Conservation (phyloP, 2,329 filamentous ascomycete genomes). For the Cladophialophora immunda region DNA sequence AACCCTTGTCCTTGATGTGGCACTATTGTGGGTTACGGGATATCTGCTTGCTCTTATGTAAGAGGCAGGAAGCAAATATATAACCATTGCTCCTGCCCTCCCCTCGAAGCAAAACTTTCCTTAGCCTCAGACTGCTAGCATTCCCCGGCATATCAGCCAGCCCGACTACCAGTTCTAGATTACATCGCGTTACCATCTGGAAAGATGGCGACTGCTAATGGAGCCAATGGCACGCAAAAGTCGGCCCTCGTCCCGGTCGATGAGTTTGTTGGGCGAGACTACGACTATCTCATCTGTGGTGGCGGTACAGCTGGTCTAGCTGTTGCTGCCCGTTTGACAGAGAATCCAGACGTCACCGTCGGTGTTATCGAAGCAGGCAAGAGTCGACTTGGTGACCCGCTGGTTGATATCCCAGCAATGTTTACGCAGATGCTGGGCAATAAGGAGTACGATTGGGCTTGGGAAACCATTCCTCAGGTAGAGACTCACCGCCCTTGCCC, state of each 20-base stretch:
- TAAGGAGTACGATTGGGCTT: conserved; percentile 49
- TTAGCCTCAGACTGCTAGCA: neutral
- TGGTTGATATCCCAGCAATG: conserved; percentile 41
- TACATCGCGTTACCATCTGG: neutral
- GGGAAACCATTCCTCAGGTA: conserved; percentile 45
- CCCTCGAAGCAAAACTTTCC: neutral
- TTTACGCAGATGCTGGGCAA: conserved; percentile 43
- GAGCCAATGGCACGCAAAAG: conserved; percentile 24
- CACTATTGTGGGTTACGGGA: neutral
- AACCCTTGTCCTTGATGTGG: neutral
- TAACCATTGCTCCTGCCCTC: neutral
- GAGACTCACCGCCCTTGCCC: conserved; percentile 19
- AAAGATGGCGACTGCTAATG: conserved; percentile 35
- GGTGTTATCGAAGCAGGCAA: conserved; percentile 57
- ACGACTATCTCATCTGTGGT: conserved; percentile 56
- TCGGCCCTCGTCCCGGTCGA: conserved; percentile 33
- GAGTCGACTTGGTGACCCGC: conserved; percentile 42
- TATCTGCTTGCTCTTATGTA: neutral
- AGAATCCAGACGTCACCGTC: conserved; percentile 53
- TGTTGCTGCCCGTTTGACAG: conserved; percentile 59
- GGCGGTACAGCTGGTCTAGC: conserved; percentile 65
- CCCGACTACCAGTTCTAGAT: neutral
- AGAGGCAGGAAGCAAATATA: neutral
- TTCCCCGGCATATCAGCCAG: neutral
- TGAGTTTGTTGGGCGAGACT: conserved; percentile 35